A percentile compares a stretch with the other conserved stretches of the same genome.
phyloP scores from a whole-genome alignment of 2,329 filamentous ascomycete genomes.

The Phoma sp. region DNA sequence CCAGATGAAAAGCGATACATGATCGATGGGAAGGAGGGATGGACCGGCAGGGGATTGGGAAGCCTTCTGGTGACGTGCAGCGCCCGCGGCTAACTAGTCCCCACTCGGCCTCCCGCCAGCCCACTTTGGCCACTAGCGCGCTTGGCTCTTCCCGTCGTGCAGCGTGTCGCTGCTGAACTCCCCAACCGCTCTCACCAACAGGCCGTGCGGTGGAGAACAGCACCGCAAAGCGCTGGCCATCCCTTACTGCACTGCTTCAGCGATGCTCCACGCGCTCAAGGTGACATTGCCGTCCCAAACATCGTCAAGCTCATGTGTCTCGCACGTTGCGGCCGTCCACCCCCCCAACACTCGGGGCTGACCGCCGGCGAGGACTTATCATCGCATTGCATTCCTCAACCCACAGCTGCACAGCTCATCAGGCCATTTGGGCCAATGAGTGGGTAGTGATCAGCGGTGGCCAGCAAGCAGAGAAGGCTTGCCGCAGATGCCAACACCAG shows the following conservation, averaged over 20 bases:
- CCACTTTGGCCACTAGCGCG: constrained; percentile 27
- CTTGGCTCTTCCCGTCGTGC: constrained; percentile 30
- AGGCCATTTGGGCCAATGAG: constrained; percentile 26
- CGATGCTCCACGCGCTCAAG: constrained; percentile 32
- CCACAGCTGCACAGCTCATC: constrained; percentile 31
- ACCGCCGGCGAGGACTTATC: constrained; percentile 31
- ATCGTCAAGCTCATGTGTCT: constrained; percentile 41
- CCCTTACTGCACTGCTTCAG: constrained; percentile 28
- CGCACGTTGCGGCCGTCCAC: constrained; percentile 44
- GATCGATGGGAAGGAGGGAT: constrained; percentile 29
- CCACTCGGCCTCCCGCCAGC: constrained; percentile 29
- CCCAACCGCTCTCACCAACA: constrained; percentile 26
- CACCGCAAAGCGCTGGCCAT: constrained; percentile 18
- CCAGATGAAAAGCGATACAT: constrained; percentile 23
- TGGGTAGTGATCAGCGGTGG: constrained; percentile 18
- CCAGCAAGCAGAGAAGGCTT: constrained; percentile 30
- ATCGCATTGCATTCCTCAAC: constrained; percentile 47
- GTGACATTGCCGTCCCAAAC: constrained; percentile 40
- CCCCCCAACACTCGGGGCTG: constrained; percentile 37
- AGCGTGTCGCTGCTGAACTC: constrained; percentile 26
- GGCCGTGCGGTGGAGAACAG: constrained; percentile 19
- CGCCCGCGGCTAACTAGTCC: constrained; percentile 37
- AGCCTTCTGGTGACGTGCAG: constrained; percentile 46
- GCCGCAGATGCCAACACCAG: constrained; percentile 38
- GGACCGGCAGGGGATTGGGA: constrained; percentile 31